Conservation (phyloP, 257 asterid genomes). For the Solanum bukasovii region DNA sequence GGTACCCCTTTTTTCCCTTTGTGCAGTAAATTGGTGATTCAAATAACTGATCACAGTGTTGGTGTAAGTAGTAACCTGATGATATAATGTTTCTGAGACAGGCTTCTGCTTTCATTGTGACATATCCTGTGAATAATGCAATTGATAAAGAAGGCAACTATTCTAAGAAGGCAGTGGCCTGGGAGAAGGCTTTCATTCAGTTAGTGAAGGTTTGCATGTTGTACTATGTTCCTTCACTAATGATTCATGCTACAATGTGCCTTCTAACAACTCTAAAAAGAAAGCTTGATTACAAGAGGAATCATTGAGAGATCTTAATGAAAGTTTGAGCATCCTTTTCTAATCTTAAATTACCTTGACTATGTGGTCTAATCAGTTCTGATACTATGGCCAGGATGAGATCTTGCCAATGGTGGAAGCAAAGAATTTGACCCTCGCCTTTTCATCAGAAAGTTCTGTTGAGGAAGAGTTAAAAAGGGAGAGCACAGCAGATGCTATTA, state of each 20-base stretch:
- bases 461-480: conserved; percentile 98
- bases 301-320: not conserved
- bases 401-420: conserved; percentile 74
- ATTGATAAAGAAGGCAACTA: conserved; percentile 64
- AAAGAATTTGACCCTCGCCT: conserved; percentile 66
- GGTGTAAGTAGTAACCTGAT: conserved; percentile 5
- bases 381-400: conserved; percentile 54
- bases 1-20: conserved; percentile 29
- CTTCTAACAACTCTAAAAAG: not conserved
- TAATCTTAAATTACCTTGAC: not conserved
- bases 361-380: not conserved
- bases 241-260: not conserved
- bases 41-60: not conserved
- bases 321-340: not conserved
- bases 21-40: not conserved
- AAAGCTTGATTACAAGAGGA: not conserved
- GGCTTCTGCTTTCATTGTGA: conserved; percentile 94
- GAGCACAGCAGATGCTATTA: conserved; percentile 94
- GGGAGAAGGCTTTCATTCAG: conserved; percentile 97
- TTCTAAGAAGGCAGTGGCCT: conserved; percentile 73
- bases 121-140: conserved; percentile 95
- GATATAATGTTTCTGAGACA: conserved; percentile 20
- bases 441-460: conserved; percentile 90
- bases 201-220: conserved; percentile 59
- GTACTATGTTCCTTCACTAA: conserved; percentile 4